Evolutionary conservation across 1,139 yeast genomes (phyloP).

Genomic region (Pichia terricola): DNA sequence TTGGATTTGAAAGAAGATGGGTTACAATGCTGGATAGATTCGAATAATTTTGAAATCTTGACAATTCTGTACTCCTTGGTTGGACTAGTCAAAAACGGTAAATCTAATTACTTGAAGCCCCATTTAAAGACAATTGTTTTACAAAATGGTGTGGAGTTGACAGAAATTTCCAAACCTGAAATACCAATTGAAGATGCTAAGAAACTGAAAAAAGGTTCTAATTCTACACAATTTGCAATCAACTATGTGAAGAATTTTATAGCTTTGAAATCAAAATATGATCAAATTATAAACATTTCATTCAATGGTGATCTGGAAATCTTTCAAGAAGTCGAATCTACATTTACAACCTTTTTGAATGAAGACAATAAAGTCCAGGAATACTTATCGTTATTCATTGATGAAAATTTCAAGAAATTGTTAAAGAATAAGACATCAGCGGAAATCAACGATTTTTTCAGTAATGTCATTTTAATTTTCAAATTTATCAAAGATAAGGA

Average conservation of each 20-base stretch:
- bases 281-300: conserved; percentile 36
- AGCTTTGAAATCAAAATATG: conserved; percentile 43
- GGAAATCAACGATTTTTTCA: conserved; percentile 46
- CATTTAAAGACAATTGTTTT: conserved; percentile 42
- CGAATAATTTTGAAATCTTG: conserved; percentile 32
- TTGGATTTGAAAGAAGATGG: conserved; percentile 47
- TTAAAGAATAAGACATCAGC: conserved; percentile 41
- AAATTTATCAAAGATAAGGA: conserved; percentile 75
- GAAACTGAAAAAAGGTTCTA: conserved; percentile 27
- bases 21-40: conserved; percentile 43
- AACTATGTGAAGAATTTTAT: conserved; percentile 63
- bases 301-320: conserved; percentile 42
- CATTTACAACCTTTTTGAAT: conserved; percentile 59
- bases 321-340: conserved; percentile 47
- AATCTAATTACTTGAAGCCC: conserved; percentile 35
- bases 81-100: conserved; percentile 44
- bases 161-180: conserved; percentile 16
- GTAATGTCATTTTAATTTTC: conserved; percentile 51
- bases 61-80: conserved; percentile 41
- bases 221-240: conserved; percentile 46
- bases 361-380: conserved; percentile 55
- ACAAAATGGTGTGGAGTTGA: conserved; percentile 32
- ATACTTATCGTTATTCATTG: conserved; percentile 64
- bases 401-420: conserved; percentile 57
- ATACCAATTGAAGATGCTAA: neutral